Evolutionary conservation across 108 stramenopile genomes (phyloP).

Genomic region (Cyclotella cryptica): DNA sequence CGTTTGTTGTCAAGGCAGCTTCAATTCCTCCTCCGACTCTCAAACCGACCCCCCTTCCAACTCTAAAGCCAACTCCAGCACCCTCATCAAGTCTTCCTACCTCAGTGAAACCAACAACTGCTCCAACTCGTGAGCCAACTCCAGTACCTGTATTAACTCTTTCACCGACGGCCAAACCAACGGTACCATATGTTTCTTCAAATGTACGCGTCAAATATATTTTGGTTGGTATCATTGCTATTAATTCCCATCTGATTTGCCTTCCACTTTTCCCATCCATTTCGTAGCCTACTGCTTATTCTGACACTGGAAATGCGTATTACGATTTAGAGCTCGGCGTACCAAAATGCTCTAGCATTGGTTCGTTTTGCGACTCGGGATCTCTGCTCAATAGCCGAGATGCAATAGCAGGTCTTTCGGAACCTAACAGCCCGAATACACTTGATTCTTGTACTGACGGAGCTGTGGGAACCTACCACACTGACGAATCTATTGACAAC

Average conservation of each 20-base stretch:
- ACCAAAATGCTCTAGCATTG: conserved; percentile 9
- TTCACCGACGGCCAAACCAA: too few relatives aligned
- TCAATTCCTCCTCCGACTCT: not conserved
- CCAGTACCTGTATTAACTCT: too few relatives aligned
- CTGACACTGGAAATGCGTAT: not conserved
- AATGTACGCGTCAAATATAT: too few relatives aligned
- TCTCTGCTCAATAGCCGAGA: conserved; percentile 6
- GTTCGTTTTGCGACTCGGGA: not conserved
- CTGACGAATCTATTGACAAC: conserved; percentile 29
- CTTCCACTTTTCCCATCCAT: not conserved
- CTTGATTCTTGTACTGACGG: conserved; percentile 27
- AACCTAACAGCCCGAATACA: conserved; percentile 4
- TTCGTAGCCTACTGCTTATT: not conserved
- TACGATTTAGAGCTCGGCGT: not conserved
- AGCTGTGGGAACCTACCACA: conserved; percentile 2
- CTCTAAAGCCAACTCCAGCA: not conserved
- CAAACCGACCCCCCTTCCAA: not conserved
- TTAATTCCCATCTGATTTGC: not conserved
- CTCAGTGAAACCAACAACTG: not conserved
- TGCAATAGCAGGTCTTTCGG: not conserved
- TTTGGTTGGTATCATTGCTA: too few relatives aligned
- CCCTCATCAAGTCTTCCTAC: too few relatives aligned
- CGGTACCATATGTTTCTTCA: too few relatives aligned
- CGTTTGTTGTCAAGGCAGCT: not conserved
- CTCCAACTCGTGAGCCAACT: not conserved